Evolutionary conservation across 352 stramenopile species (phyloP).

Genomic region (Phytopythium aichiense): DNA sequence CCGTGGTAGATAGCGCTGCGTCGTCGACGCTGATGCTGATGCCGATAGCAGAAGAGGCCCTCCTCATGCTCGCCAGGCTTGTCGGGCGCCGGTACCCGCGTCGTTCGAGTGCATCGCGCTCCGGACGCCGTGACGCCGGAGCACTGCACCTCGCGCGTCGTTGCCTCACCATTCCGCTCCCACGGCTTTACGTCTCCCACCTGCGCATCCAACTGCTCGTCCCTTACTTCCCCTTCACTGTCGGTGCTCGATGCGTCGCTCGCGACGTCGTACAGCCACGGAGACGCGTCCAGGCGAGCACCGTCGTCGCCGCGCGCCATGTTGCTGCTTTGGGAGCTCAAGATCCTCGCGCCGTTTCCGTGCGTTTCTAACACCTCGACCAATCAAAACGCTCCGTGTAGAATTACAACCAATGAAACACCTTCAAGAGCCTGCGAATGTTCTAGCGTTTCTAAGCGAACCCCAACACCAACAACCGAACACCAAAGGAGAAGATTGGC

Average conservation of each 20-base stretch:
- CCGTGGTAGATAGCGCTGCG: background rate
- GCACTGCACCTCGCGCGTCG: conserved; percentile 7
- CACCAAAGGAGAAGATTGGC: too few relatives aligned
- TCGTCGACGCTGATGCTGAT: conserved; percentile 4
- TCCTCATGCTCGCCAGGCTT: background rate
- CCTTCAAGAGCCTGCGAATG: background rate
- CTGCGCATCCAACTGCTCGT: background rate
- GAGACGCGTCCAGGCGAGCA: background rate
- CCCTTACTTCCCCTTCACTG: background rate
- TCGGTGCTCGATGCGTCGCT: background rate
- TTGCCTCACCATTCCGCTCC: background rate
- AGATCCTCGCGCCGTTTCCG: background rate
- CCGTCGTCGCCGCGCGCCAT: background rate
- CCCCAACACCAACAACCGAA: background rate
- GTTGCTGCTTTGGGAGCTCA: background rate
- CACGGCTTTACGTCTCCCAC: background rate
- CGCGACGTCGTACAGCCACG: conserved; percentile 14
- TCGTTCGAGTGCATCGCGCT: conserved; percentile 10
- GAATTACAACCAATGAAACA: background rate
- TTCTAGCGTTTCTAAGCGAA: conserved; percentile 5
- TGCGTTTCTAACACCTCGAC: background rate
- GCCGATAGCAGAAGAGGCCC: conserved; percentile 11
- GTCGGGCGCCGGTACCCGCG: background rate
- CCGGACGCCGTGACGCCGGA: conserved; percentile 6
- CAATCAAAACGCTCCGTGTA: background rate